Evolutionary conservation across 2,329 filamentous ascomycete genomes (phyloP).

Genomic region (Tolypocladium album): DNA sequence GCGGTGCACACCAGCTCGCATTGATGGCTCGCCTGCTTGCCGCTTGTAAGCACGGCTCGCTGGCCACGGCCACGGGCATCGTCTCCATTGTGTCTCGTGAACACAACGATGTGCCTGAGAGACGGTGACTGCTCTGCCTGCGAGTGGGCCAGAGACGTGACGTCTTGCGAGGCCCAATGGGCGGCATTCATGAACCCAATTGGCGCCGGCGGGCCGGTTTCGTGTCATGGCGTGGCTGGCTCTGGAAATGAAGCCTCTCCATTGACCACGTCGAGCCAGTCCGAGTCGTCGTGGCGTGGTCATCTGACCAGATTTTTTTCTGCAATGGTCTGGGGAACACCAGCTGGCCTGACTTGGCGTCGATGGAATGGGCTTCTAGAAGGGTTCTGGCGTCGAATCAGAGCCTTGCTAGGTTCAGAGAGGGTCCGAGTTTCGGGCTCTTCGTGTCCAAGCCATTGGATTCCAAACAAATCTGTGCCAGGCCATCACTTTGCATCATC

Average conservation of each 20-base stretch:
- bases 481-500: background rate
- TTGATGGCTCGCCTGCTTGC: background rate
- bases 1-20: background rate
- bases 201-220: background rate
- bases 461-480: background rate
- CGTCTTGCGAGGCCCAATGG: background rate
- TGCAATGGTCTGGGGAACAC: background rate
- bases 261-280: constrained; percentile 2
- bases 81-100: background rate
- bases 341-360: background rate
- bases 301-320: constrained; percentile 1
- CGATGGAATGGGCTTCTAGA: background rate
- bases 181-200: background rate
- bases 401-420: background rate
- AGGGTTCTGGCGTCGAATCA: background rate
- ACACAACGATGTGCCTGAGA: background rate
- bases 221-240: background rate
- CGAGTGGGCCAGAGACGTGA: background rate
- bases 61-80: background rate
- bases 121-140: background rate
- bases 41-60: no score
- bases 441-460: no score
- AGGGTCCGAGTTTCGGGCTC: background rate
- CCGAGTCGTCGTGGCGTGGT: constrained; percentile 1
- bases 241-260: background rate